Evolutionary conservation across 2,329 filamentous ascomycete species (phyloP).

Genomic region (Cadophora luteo-olivacea): DNA sequence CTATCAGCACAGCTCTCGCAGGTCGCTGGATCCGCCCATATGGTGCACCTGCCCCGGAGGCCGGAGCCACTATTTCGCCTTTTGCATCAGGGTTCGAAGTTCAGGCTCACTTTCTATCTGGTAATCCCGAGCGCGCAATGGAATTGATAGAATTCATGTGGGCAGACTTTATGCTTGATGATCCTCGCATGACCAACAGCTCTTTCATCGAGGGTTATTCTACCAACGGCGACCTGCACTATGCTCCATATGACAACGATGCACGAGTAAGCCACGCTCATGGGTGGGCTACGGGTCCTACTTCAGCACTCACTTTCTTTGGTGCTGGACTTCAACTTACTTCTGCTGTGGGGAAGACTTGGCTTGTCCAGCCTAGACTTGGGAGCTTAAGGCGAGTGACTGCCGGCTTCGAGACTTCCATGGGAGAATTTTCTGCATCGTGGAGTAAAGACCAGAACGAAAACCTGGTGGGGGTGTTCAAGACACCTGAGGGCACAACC

Average conservation of each 20-base stretch:
- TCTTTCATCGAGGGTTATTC: conserved; percentile 48
- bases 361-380: conserved; percentile 43
- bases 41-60: conserved; percentile 54
- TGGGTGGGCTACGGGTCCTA: conserved; percentile 40
- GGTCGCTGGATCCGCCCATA: conserved; percentile 45
- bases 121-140: conserved; percentile 55
- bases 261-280: conserved; percentile 46
- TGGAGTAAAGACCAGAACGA: neutral
- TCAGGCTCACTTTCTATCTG: conserved; percentile 52
- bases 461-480: neutral
- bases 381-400: conserved; percentile 48
- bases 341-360: conserved; percentile 37
- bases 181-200: conserved; percentile 47
- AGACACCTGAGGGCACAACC: neutral
- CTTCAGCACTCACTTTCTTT: conserved; percentile 33
- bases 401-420: conserved; percentile 47
- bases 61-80: conserved; percentile 54
- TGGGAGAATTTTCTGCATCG: conserved; percentile 44
- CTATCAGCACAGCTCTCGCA: conserved; percentile 34
- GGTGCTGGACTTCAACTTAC: conserved; percentile 41
- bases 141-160: conserved; percentile 60
- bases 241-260: conserved; percentile 46
- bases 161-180: conserved; percentile 61
- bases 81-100: conserved; percentile 55
- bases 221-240: conserved; percentile 46